Evolutionary conservation across 495 filamentous ascomycete species (phyloP).

Genomic region (Opeltia flavorubescens): DNA sequence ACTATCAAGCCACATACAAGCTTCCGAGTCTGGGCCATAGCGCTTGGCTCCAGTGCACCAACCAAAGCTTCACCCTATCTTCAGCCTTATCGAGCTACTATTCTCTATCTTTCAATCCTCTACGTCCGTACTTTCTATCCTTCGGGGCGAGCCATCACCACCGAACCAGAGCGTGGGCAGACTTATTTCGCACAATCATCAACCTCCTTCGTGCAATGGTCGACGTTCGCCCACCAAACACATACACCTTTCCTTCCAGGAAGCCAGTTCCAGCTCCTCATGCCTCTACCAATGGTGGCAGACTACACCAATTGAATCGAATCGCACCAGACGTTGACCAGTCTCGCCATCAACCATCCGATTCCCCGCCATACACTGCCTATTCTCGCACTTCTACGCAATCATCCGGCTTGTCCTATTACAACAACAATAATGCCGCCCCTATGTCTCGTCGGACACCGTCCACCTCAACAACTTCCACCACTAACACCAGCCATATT

Average conservation of each 20-base stretch:
- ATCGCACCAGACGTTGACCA: slow-evolving; percentile 10
- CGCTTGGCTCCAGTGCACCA: too few species aligned
- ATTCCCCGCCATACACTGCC: slow-evolving; percentile 11
- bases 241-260: slow-evolving; percentile 14
- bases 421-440: slow-evolving; percentile 22
- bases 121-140: too few species aligned
- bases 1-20: too few species aligned
- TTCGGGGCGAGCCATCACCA: too few species aligned
- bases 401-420: slow-evolving; percentile 18
- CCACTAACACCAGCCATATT: slow-evolving; percentile 31
- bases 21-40: too few species aligned
- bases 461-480: slow-evolving; percentile 65
- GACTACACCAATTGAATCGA: slow-evolving; percentile 13
- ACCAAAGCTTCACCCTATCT: background rate
- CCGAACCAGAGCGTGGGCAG: too few species aligned
- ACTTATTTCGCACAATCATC: too few species aligned
- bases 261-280: slow-evolving; percentile 13
- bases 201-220: slow-evolving; percentile 9
- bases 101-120: background rate
- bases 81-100: background rate
- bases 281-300: slow-evolving; percentile 7
- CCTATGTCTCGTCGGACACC: slow-evolving; percentile 42
- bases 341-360: slow-evolving; percentile 3
- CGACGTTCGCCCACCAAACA: slow-evolving; percentile 9
- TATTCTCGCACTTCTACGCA: slow-evolving; percentile 8